Conservation (phyloP, 1,284 basidiomycete species). For the Puccinia novopanici region DNA sequence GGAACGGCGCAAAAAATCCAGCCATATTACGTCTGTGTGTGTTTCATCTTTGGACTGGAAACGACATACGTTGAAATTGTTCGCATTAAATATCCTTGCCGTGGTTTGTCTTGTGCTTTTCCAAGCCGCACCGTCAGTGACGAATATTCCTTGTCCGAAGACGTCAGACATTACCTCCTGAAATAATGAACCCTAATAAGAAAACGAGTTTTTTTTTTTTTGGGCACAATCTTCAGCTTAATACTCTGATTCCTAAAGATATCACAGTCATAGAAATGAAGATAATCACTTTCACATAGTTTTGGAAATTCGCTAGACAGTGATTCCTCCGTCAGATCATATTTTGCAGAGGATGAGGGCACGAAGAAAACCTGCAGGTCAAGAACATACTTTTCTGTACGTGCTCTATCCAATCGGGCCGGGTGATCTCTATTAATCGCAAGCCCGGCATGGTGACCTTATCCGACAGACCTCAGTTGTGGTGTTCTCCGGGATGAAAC, state of each 20-base stretch:
- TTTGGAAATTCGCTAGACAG: constrained; percentile 49
- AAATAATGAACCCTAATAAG: constrained; percentile 40
- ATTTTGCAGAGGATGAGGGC: neutral
- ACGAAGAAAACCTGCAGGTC: neutral
- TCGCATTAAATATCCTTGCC: constrained; percentile 44
- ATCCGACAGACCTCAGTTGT: neutral
- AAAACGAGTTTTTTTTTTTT: neutral
- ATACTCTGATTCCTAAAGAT: neutral
- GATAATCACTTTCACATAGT: constrained; percentile 49
- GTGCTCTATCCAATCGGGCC: constrained; percentile 51
- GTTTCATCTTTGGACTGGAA: neutral
- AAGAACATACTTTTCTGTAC: constrained; percentile 48
- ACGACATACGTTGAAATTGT: constrained; percentile 43
- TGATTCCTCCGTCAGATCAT: constrained; percentile 4
- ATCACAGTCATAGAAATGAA: neutral
- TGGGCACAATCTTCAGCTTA: neutral
- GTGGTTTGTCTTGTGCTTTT: constrained; percentile 50
- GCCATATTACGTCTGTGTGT: neutral
- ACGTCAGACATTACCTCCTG: constrained; percentile 51
- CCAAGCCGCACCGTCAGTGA: constrained; percentile 47
- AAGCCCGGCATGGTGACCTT: constrained; percentile 47
- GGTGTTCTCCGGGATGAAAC: neutral
- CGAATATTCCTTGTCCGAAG: constrained; percentile 51
- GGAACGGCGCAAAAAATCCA: neutral
- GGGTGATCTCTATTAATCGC: constrained; percentile 48